phyloP scores from a whole-genome alignment of 2,329 filamentous ascomycete genomes.

The Cryphonectria carpinicola region DNA sequence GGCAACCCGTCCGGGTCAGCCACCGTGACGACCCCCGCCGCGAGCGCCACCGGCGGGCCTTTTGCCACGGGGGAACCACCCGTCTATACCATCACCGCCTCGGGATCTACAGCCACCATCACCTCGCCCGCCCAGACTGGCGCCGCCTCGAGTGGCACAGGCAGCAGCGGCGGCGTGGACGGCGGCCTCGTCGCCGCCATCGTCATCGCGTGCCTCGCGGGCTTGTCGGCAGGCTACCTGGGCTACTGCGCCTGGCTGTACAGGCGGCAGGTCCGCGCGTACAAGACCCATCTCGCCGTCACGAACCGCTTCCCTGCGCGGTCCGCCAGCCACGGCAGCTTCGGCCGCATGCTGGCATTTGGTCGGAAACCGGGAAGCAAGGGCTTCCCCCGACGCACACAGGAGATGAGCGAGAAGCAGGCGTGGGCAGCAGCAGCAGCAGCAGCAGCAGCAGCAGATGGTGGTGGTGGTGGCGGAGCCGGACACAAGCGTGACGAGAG shows the following conservation, averaged over 20 bases:
- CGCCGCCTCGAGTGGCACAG: constrained; percentile 35
- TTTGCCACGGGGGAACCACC: constrained; percentile 71
- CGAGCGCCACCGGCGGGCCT: constrained; percentile 67
- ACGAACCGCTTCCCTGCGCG: constrained; percentile 53
- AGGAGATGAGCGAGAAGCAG: constrained; percentile 16
- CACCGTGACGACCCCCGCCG: constrained; percentile 67
- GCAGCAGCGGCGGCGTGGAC: neutral
- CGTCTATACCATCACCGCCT: constrained; percentile 67
- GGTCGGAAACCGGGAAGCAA: constrained; percentile 31
- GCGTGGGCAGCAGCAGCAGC: constrained; percentile 16
- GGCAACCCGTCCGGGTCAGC: constrained; percentile 47
- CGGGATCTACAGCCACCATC: constrained; percentile 52
- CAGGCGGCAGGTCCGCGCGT: constrained; percentile 69
- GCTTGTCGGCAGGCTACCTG: constrained; percentile 65
- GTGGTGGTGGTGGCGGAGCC: neutral
- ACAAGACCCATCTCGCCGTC: constrained; percentile 71
- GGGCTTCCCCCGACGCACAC: neutral
- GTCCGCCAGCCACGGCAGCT: constrained; percentile 43
- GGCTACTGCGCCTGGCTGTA: constrained; percentile 77
- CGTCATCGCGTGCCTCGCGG: constrained; percentile 67
- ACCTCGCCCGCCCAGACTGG: constrained; percentile 44
- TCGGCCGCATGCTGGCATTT: constrained; percentile 37
- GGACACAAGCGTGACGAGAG: constrained; percentile 23
- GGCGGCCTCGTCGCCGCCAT: constrained; percentile 50
- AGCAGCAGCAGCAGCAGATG: neutral